Base-by-base conservation (phyloP, 371 early-diverging fungal genomes). In the Lichtheimia ramosa region DNA sequence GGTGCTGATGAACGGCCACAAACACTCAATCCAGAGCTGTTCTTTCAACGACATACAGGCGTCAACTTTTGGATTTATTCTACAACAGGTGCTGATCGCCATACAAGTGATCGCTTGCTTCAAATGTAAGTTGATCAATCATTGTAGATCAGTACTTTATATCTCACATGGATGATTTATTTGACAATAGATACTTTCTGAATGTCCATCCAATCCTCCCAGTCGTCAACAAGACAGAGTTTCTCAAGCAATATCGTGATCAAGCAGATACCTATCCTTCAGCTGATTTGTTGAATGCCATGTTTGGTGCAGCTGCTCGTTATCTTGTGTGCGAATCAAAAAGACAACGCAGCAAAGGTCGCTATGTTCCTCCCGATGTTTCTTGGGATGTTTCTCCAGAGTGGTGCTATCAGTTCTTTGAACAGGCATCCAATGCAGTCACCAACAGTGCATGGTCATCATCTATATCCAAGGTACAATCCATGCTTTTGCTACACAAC, bases 301-400 rank as follows among this genome's bases (percentile, higher is more conserved):
- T 79, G 80, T 65, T 79, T 54, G 80, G 80, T 25, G 76, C 80
- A 5, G 80, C 80, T 6, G 76, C 77, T n/a, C 63, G 80, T 12
- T 79, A 73, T 58, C 65, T 75, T 2, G 80, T 74, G 48, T 69
- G 67, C 39, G 78, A 73, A 25, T 57, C 71, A 0, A 48, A 54
- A 5, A 58, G 48, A 63, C 18, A 66, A 63, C 21, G 50, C 51
- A 65, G 65, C 15, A 6, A 25, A 3, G 23, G 24, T 42, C 43
- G 21, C 8, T 61, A 68, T 13, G 46, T 46, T 46, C 46, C 46
- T 16, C 66, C 72, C 1, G 75, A 78, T 43, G 51, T 62, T 12
- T 61, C 64, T 3, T 78, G 78, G 69, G 75, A 78, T 41, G 46
- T n/a, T 0, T 69, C 74, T 0, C 73, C 73, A 0, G 12, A 64